These are phyloP conservation scores for Cyberlindnera bimundalis DNA, from an alignment of 805 yeast genomes.

Conservation along the genomic window DNA sequence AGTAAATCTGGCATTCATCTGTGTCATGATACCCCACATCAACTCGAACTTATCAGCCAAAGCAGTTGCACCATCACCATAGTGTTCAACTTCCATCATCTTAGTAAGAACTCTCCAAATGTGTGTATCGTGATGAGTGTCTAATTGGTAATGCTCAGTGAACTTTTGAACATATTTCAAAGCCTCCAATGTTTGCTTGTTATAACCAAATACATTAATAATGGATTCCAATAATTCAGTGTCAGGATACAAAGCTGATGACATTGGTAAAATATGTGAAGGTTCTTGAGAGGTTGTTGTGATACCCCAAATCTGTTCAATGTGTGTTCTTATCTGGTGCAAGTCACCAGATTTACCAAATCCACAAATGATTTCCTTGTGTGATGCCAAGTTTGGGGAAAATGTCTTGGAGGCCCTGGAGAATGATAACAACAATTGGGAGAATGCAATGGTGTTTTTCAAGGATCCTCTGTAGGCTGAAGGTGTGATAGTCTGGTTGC, in stretches of 20 bases:
- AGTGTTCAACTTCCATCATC: conserved; percentile 9
- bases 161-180: conserved; percentile 16
- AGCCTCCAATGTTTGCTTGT: conserved; percentile 11
- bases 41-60: conserved; percentile 9
- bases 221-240: conserved; percentile 15
- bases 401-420: conserved; percentile 7
- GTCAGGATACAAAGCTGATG: conserved; percentile 23
- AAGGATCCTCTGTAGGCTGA: conserved; percentile 11
- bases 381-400: conserved; percentile 19
- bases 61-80: background rate
- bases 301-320: conserved; percentile 24
- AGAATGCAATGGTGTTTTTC: conserved; percentile 11
- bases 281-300: background rate
- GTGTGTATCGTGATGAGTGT: conserved; percentile 1
- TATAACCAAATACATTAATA: conserved; percentile 19
- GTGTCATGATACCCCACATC: conserved; percentile 20
- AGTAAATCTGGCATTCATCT: conserved; percentile 10
- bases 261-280: conserved; percentile 3
- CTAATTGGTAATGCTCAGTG: conserved; percentile 13
- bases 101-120: conserved; percentile 21
- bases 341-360: conserved; percentile 19
- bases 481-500: conserved; percentile 5
- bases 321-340: conserved; percentile 20
- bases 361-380: conserved; percentile 23
- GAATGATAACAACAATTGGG: conserved; percentile 8